Percentiles rank a stretch among this genome's conserved stretches.
phyloP scores from a whole-genome alignment of 1,284 basidiomycete genomes.

The Rugosomyces carneus region DNA sequence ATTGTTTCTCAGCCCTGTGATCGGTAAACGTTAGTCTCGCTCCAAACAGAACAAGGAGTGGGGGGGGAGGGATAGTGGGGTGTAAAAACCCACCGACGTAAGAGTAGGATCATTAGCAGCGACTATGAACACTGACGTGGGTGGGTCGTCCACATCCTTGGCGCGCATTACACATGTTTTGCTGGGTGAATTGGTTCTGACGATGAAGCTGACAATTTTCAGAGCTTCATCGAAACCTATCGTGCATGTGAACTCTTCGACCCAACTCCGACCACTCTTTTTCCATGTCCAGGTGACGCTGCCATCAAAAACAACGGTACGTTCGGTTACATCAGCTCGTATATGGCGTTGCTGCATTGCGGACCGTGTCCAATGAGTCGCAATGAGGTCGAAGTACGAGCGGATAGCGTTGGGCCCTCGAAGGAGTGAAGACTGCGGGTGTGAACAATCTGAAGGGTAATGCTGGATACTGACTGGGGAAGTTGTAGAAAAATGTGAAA shows the following conservation, averaged over 20 bases:
- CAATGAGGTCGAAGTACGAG: conserved; percentile 41
- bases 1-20: background rate
- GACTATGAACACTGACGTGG: background rate
- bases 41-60: background rate
- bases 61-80: background rate
- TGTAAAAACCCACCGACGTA: background rate
- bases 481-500: conserved; percentile 33
- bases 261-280: conserved; percentile 32
- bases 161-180: conserved; percentile 40
- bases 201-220: conserved; percentile 33
- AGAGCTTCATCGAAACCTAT: conserved; percentile 35
- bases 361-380: conserved; percentile 34
- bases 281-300: conserved; percentile 39
- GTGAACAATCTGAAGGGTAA: conserved; percentile 26
- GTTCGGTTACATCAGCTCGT: conserved; percentile 17
- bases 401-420: conserved; percentile 37
- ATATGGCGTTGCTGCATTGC: conserved; percentile 21
- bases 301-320: conserved; percentile 28
- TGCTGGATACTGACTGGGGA: conserved; percentile 33
- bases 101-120: background rate
- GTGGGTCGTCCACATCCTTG: conserved; percentile 25
- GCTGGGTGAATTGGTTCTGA: conserved; percentile 30
- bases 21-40: background rate
- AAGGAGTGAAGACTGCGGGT: conserved; percentile 28
- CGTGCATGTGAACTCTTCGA: conserved; percentile 38